Evolutionary conservation across 768 basidiomycete genomes (phyloP), one percentile per base, ranked within the genome.

Genomic region (Leucogyrophana mollusca): DNA sequence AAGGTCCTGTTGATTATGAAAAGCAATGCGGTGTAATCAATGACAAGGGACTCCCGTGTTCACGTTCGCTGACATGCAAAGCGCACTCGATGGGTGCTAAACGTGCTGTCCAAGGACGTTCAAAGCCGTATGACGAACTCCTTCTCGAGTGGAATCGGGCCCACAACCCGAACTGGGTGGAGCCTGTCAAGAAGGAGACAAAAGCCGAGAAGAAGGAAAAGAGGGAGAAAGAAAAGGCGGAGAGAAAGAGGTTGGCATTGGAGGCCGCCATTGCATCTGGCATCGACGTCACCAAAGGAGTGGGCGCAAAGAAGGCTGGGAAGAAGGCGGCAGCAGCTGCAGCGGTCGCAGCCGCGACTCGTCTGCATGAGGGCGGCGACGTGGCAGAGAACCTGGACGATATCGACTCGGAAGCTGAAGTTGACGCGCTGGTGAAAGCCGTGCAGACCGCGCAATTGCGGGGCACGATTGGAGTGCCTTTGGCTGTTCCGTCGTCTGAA

Each of bases 21-120:
- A 84, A 80, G 46, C 94, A 96, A 54, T 98, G 95, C 57, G 94
- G 95, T 41, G 95, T 98, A 30, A 95, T 96, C 64, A 97, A 95
- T 69, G 94, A 95, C 70, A 96, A 96, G 66, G 79, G 79, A 35
- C 71, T 92, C 6, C 93, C 91, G 0, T 99, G 95, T 61, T 92
- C 93, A 10, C 89, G 95, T 21, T 93, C 93, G 6, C 78, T 99
- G 30, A 97, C 95, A 0, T 99, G 95, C 73, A 99, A 99, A 68
- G 92, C 95, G 4, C 95, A 99, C 62, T 87, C 91, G 2, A 95
- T 99, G 86, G 92, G 92, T 11, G 89, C 92, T 9, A 99, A 99
- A 67, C 87, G 95, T 14, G 82, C 88, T 8, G 94, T 99, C 1
- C 78, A 80, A 51, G 91, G 91, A 25, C 90, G 95, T 4, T 88